A percentile compares a stretch with the other conserved stretches of the same genome.
Conservation (phyloP, 805 yeast genomes). For the Lipomyces japonicus region DNA sequence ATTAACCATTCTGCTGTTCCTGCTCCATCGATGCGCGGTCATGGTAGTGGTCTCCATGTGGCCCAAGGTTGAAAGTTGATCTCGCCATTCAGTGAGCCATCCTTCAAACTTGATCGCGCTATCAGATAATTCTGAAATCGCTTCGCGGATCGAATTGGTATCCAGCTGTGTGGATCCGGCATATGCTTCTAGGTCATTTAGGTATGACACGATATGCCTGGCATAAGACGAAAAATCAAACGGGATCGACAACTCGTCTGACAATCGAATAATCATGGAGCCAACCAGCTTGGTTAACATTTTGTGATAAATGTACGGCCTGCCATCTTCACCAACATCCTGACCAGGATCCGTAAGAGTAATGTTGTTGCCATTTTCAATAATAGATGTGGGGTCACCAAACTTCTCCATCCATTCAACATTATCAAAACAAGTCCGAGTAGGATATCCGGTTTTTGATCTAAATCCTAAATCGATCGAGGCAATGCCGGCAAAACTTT, state of each 20-base stretch:
- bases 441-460: constrained; percentile 51
- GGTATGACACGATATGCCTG: constrained; percentile 20
- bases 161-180: constrained; percentile 16
- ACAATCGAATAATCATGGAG: constrained; percentile 45
- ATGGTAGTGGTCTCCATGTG: constrained; percentile 19
- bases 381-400: constrained; percentile 49
- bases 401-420: constrained; percentile 60
- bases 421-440: constrained; percentile 70
- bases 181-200: constrained; percentile 14
- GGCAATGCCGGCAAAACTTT: constrained; percentile 42
- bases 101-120: constrained; percentile 46
- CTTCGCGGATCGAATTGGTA: constrained; percentile 21
- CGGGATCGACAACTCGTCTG: constrained; percentile 48
- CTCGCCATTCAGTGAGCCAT: constrained; percentile 29
- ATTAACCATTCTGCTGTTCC: constrained; percentile 43
- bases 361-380: constrained; percentile 2
- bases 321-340: constrained; percentile 10
- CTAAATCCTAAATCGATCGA: constrained; percentile 56
- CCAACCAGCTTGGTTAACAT: constrained; percentile 54
- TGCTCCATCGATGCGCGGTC: constrained; percentile 33
- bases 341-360: background rate
- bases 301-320: constrained; percentile 54
- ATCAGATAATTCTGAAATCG: constrained; percentile 30
- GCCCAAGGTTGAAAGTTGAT: constrained; percentile 47
- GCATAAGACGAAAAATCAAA: constrained; percentile 45